phyloP scores from a whole-genome alignment of 2,329 filamentous ascomycete species.

The Amphichorda felina region DNA sequence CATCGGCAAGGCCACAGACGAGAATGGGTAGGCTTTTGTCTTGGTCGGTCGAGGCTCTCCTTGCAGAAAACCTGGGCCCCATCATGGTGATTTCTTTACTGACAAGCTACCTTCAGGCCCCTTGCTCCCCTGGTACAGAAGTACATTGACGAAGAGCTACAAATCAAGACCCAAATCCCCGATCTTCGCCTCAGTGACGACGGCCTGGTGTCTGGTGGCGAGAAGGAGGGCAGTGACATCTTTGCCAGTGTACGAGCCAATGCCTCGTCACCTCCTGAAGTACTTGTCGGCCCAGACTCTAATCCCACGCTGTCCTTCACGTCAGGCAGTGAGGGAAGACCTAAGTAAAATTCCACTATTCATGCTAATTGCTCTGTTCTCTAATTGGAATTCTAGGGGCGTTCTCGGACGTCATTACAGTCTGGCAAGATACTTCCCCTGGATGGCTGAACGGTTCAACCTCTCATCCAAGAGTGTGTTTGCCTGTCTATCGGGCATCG shows the following conservation, averaged over 20 bases:
- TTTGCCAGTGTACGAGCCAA: slow-evolving; percentile 42
- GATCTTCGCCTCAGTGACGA: slow-evolving; percentile 60
- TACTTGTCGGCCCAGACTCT: slow-evolving; percentile 78
- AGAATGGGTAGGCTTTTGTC: slow-evolving; percentile 10
- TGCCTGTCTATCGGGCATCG: slow-evolving; percentile 76
- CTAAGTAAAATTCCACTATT: no score
- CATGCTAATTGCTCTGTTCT: no score
- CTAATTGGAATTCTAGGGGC: slow-evolving; percentile 27
- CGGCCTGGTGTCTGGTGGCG: slow-evolving; percentile 60
- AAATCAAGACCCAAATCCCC: slow-evolving; percentile 64
- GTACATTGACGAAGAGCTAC: slow-evolving; percentile 63
- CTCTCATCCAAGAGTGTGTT: slow-evolving; percentile 64
- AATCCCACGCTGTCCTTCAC: slow-evolving; percentile 64
- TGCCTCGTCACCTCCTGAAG: slow-evolving; percentile 46
- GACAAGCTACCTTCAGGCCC: no score
- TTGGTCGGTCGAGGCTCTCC: no score
- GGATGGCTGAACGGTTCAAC: slow-evolving; percentile 81
- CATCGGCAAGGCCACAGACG: slow-evolving; percentile 56
- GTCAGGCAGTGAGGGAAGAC: slow-evolving; percentile 62
- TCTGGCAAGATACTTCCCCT: slow-evolving; percentile 76
- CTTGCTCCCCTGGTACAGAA: slow-evolving; percentile 33
- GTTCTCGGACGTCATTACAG: slow-evolving; percentile 81
- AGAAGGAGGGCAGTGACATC: slow-evolving; percentile 52
- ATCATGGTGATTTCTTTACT: neutral
- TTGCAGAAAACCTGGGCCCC: no score